Conservation (phyloP, 108 stramenopile genomes). For the Skeletonema tropicum region DNA sequence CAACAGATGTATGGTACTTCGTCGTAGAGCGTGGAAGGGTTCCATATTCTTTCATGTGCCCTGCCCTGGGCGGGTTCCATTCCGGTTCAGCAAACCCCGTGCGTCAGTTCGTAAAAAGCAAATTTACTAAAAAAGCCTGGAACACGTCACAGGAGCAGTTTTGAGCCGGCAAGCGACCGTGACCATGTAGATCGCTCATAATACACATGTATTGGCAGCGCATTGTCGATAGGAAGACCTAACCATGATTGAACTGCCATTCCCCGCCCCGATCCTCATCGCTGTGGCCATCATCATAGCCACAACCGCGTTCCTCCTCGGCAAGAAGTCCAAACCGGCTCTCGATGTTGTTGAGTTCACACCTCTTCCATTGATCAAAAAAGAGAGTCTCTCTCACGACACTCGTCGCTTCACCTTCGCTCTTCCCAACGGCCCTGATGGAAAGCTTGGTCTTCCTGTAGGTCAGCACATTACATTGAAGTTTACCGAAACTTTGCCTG, state of each 20-base stretch:
- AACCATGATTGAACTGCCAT: slow-evolving; percentile 1
- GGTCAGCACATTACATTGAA: slow-evolving; percentile 96
- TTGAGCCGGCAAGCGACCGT: no score
- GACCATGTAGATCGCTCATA: no score
- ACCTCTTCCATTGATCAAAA: slow-evolving; percentile 73
- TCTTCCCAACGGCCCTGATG: slow-evolving; percentile 64
- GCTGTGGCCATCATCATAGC: slow-evolving; percentile 15
- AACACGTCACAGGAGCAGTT: no score
- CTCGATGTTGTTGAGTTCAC: slow-evolving; percentile 62
- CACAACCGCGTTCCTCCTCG: slow-evolving; percentile 12
- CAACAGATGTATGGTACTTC: no score
- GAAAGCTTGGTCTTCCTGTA: slow-evolving; percentile 90
- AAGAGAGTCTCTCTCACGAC: slow-evolving; percentile 90
- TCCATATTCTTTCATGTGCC: no score
- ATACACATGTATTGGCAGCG: background rate
- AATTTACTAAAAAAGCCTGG: no score
- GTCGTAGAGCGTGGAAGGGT: no score
- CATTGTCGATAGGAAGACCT: background rate
- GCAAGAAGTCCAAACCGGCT: slow-evolving; percentile 31
- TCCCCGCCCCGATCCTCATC: slow-evolving; percentile 8
- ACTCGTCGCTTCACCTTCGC: slow-evolving; percentile 93
- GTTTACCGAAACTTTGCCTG: slow-evolving; percentile 75
- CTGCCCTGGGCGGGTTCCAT: no score
- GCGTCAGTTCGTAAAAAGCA: no score
- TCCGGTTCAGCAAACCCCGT: no score